Evolutionary conservation across 306 rosid genomes (phyloP).

Genomic region (Datisca glomerata): DNA sequence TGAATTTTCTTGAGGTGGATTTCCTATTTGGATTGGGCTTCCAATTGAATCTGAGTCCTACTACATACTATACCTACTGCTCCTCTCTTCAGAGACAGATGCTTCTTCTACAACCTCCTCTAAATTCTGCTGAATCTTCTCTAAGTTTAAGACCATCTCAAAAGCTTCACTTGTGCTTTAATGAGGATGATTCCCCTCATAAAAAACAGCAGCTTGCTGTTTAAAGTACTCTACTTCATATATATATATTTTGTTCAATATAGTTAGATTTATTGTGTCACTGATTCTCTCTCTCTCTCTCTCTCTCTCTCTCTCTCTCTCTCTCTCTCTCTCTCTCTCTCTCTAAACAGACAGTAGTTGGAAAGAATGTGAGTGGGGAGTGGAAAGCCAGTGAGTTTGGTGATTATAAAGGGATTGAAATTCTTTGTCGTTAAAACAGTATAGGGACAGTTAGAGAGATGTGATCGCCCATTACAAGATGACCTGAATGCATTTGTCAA

Average conservation of each 20-base stretch:
- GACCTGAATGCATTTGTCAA: too few species aligned
- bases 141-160: constrained; percentile 34
- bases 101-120: constrained; percentile 56
- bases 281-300: too few species aligned
- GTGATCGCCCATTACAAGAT: too few species aligned
- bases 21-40: constrained; percentile 85
- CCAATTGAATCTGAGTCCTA: constrained; percentile 67
- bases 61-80: constrained; percentile 61
- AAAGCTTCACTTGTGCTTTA: constrained; percentile 46
- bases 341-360: background rate
- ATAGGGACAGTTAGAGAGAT: too few species aligned
- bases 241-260: too few species aligned
- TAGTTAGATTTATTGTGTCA: constrained; percentile 15
- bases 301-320: background rate
- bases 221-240: too few species aligned
- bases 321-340: background rate
- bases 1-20: constrained; percentile 90
- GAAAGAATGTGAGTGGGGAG: too few species aligned
- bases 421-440: too few species aligned
- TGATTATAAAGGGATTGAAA: too few species aligned
- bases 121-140: constrained; percentile 38
- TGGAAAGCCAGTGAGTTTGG: too few species aligned
- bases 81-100: constrained; percentile 64
- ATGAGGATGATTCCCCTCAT: constrained; percentile 69
- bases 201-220: constrained; percentile 69